Base-by-base conservation (phyloP, 768 basidiomycete species). In the Tremella mesenterica region DNA sequence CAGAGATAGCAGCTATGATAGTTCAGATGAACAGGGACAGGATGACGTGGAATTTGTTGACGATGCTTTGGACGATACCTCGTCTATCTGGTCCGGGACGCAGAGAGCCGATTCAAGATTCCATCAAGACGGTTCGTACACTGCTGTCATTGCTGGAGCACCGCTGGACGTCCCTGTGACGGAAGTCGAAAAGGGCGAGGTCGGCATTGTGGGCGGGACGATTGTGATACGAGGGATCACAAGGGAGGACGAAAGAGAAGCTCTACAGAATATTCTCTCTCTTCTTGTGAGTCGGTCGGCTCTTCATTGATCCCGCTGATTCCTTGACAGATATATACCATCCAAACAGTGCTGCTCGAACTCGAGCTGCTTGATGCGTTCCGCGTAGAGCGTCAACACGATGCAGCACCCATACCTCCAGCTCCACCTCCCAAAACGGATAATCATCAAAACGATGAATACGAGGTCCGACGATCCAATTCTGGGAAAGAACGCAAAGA, bases 151-250 rank as follows among this genome's bases (percentile, higher is more conserved):
- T 8, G 30, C 43, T 10, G 62, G 65, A 4, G 14, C n/a, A n/a
- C 58, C 57, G 8, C 26, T 49, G 44, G 63, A 67, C 36, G 43
- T 67, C 18, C 63, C 65, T 1, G 20, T 21, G 2, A 43, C 46
- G 20, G 36, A 34, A 12, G 54, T 28, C 5, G 36, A 20, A 20
- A 41, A 53, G 34, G 57, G 56, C 1, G 31, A 50, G 20, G 46
- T 59, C 4, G 49, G 49, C 8, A 5, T 66, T 10, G 64, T 66
- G 20, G 67, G 67, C 16, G 67, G 67, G 12, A 69, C 67, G 1
- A 44, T 66, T 14, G 45, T 66, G 8, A 30, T 66, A 5, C 39
- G 53, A 25, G 67, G 67, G 7, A 18, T 64, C 29, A 34, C 23
- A 20, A 41, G 30, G 13, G 47, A 51, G 6, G 55, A 54, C 12